phyloP scores from a whole-genome alignment of 768 basidiomycete genomes.

The Boletus pseudopeckii region DNA sequence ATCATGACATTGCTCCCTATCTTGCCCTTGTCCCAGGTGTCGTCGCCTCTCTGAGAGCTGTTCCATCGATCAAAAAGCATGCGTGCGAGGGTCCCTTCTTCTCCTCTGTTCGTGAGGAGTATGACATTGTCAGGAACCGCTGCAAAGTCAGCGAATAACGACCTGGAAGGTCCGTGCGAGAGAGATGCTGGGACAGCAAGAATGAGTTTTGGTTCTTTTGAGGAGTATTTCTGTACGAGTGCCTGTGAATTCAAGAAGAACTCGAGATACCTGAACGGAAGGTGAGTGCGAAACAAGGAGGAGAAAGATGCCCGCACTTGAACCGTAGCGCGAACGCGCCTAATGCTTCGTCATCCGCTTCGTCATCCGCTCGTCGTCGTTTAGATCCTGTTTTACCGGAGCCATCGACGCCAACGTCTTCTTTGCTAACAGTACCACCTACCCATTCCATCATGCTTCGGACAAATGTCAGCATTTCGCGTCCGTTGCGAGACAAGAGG shows the following conservation, averaged over 20 bases:
- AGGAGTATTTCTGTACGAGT: conserved; percentile 76
- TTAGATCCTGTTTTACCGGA: conserved; percentile 50
- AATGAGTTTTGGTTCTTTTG: conserved; percentile 88
- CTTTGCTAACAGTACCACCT: conserved; percentile 90
- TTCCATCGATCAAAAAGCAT: conserved; percentile 88
- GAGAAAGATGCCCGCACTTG: conserved; percentile 50
- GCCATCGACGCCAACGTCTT: conserved; percentile 82
- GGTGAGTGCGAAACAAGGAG: neutral
- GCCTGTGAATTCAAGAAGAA: conserved; percentile 84
- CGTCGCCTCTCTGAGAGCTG: conserved; percentile 67
- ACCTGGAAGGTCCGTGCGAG: conserved; percentile 87
- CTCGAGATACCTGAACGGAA: conserved; percentile 71
- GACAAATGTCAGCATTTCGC: conserved; percentile 92
- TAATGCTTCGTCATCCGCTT: conserved; percentile 76
- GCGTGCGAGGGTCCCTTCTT: conserved; percentile 76
- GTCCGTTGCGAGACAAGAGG: conserved; percentile 84
- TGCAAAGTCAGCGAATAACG: conserved; percentile 84
- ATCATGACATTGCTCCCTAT: conserved; percentile 86
- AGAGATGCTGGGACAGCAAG: conserved; percentile 90
- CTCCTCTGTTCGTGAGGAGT: conserved; percentile 74
- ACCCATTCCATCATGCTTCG: conserved; percentile 99
- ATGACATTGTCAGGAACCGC: conserved; percentile 81
- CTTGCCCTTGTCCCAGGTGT: conserved; percentile 86
- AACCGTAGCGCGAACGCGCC: conserved; percentile 88
- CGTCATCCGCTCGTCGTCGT: conserved; percentile 59